Conservation (phyloP, 2,329 filamentous ascomycete species). For the Venturia nashicola region DNA sequence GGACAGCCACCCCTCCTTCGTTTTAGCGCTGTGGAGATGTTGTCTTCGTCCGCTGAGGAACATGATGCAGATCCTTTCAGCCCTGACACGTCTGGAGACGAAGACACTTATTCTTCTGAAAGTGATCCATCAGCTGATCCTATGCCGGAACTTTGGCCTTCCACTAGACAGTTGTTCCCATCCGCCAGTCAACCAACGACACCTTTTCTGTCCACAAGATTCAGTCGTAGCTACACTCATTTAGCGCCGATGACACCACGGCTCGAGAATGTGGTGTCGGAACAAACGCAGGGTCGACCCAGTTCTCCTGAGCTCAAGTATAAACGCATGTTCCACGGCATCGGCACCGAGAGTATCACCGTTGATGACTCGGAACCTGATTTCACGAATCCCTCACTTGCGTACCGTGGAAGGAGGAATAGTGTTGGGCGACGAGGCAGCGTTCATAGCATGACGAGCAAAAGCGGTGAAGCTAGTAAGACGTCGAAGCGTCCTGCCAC, state of each 20-base stretch:
- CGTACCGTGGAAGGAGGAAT: neutral
- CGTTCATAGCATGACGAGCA: neutral
- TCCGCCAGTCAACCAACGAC: conserved; percentile 9
- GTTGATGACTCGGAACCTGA: conserved; percentile 4
- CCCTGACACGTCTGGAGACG: neutral
- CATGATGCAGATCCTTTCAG: neutral
- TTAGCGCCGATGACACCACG: conserved; percentile 14
- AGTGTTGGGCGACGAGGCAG: conserved; percentile 1
- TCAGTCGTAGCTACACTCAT: neutral
- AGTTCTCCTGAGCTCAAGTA: conserved; percentile 29
- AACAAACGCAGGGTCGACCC: conserved; percentile 13
- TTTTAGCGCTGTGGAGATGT: neutral
- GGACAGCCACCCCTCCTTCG: conserved; percentile 1
- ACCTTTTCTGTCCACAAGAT: conserved; percentile 3
- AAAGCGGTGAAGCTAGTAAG: neutral
- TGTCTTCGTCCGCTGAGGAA: neutral
- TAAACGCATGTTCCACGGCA: conserved; percentile 27
- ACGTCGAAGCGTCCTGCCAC: neutral
- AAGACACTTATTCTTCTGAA: conserved; percentile 9
- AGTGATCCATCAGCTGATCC: neutral
- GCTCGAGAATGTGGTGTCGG: conserved; percentile 13
- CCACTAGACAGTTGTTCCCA: conserved; percentile 10
- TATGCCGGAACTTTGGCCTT: conserved; percentile 11
- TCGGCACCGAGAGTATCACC: neutral
- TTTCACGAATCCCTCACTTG: neutral